A percentile compares a stretch with the other conserved stretches of the same genome.
Evolutionary conservation across 495 filamentous ascomycete genomes (phyloP).

Genomic region (Penicillium longicatenatum): DNA sequence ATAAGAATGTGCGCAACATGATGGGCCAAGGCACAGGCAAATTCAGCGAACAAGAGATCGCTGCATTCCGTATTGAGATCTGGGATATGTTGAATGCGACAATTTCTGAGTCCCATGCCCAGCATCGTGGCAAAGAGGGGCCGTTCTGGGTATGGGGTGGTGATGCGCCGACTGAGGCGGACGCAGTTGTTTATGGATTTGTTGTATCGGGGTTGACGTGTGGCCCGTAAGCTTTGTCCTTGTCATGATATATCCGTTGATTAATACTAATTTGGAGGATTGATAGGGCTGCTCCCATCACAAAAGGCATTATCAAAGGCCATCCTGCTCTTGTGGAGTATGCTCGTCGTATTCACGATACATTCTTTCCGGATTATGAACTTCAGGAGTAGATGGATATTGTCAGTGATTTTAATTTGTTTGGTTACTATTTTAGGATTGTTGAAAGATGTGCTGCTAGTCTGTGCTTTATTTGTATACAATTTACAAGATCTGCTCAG

Average conservation of each 20-base stretch:
- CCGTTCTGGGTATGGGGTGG: conserved; percentile 63
- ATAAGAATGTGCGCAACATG: conserved; percentile 40
- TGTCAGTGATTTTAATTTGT: too few relatives aligned
- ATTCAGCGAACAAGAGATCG: conserved; percentile 51
- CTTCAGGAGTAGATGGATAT: conserved; percentile 33
- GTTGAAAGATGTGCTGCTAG: too few relatives aligned
- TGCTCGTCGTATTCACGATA: conserved; percentile 55
- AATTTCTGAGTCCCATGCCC: conserved; percentile 23
- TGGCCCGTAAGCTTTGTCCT: conserved; percentile 49
- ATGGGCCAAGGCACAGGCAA: conserved; percentile 58
- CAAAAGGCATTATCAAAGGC: conserved; percentile 40
- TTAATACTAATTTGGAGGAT: not conserved
- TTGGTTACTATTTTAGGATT: too few relatives aligned
- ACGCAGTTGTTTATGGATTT: conserved; percentile 60
- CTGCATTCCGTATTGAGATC: conserved; percentile 44
- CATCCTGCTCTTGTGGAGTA: conserved; percentile 58
- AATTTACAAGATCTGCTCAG: too few relatives aligned
- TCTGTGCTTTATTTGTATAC: too few relatives aligned
- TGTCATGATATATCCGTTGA: not conserved
- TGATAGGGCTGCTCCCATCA: conserved; percentile 36
- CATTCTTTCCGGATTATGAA: conserved; percentile 62
- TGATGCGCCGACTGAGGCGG: conserved; percentile 55
- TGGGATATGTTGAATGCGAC: conserved; percentile 54
- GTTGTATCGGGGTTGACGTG: conserved; percentile 51
- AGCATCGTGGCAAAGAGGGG: conserved; percentile 19